Percentiles rank a stretch among this genome's conserved stretches.
Evolutionary conservation across 768 basidiomycete genomes (phyloP).

Genomic region (Russula sp.): DNA sequence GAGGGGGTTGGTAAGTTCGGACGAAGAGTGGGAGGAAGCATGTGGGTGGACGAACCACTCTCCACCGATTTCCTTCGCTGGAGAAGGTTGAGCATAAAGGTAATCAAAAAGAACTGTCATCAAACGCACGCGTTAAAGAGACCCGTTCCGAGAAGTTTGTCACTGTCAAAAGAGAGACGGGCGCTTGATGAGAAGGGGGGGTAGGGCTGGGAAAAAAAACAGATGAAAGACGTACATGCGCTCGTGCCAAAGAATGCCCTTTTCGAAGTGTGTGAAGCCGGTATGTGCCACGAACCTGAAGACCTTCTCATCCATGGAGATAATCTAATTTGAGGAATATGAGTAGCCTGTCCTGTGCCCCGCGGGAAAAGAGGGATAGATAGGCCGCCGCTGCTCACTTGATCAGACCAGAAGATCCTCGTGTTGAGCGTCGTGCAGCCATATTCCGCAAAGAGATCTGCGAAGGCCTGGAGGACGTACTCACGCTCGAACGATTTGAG

Average conservation of each 20-base stretch:
- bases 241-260: constrained; percentile 20
- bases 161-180: constrained; percentile 5
- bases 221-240: constrained; percentile 14
- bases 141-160: constrained; percentile 39
- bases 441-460: constrained; percentile 26
- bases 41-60: constrained; percentile 14
- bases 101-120: constrained; percentile 8
- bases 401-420: constrained; percentile 30
- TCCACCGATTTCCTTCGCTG: constrained; percentile 19
- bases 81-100: constrained; percentile 11
- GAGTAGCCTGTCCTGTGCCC: neutral
- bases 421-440: constrained; percentile 28
- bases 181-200: neutral
- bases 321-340: constrained; percentile 9
- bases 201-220: neutral
- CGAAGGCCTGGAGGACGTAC: constrained; percentile 26
- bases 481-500: constrained; percentile 22
- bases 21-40: constrained; percentile 1
- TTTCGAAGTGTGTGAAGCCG: constrained; percentile 21
- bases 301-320: constrained; percentile 19
- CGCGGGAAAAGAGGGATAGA: neutral
- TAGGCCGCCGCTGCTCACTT: constrained; percentile 16
- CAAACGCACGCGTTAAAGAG: constrained; percentile 50
- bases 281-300: constrained; percentile 19
- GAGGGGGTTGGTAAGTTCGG: neutral